Conservation (phyloP, 352 stramenopile genomes). For the Phytophthora crassamura region DNA sequence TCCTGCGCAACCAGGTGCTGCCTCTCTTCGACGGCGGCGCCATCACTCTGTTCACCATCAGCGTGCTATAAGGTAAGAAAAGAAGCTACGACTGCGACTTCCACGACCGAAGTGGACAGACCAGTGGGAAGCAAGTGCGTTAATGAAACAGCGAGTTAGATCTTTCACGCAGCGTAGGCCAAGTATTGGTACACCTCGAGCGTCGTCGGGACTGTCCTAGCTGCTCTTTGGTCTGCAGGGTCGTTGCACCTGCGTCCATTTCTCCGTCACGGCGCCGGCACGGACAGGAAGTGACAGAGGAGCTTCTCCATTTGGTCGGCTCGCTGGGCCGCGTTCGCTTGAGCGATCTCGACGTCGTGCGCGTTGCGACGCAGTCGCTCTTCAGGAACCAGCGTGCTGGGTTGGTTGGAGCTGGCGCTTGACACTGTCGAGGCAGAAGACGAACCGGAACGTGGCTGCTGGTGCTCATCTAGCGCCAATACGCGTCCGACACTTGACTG, state of each 20-base stretch:
- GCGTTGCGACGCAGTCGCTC: slow-evolving; percentile 66
- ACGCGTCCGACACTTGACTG: slow-evolving; percentile 20
- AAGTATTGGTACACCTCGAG: slow-evolving; percentile 36
- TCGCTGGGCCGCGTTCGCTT: slow-evolving; percentile 59
- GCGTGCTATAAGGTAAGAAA: slow-evolving; percentile 65
- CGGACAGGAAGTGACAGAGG: slow-evolving; percentile 73
- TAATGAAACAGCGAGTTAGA: slow-evolving; percentile 39
- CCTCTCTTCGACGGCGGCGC: slow-evolving; percentile 97
- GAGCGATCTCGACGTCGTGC: slow-evolving; percentile 59
- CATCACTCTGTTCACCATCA: slow-evolving; percentile 97
- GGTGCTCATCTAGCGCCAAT: slow-evolving; percentile 31
- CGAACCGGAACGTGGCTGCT: slow-evolving; percentile 30
- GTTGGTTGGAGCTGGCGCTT: slow-evolving; percentile 34
- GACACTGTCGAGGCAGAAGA: slow-evolving; percentile 54
- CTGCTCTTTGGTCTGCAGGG: slow-evolving; percentile 20
- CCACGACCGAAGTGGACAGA: slow-evolving; percentile 26
- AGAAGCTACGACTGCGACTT: slow-evolving; percentile 7
- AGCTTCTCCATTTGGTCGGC: slow-evolving; percentile 80
- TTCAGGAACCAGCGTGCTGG: slow-evolving; percentile 52
- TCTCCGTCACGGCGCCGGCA: slow-evolving; percentile 44
- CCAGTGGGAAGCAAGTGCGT: slow-evolving; percentile 21
- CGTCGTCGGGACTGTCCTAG: slow-evolving; percentile 12
- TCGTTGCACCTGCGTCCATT: slow-evolving; percentile 14
- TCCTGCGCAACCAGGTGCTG: slow-evolving; percentile 96
- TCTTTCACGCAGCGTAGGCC: slow-evolving; percentile 28